These are phyloP conservation scores for Crataegus laevigata DNA, from an alignment of 306 rosid species.

Conservation along the genomic window DNA sequence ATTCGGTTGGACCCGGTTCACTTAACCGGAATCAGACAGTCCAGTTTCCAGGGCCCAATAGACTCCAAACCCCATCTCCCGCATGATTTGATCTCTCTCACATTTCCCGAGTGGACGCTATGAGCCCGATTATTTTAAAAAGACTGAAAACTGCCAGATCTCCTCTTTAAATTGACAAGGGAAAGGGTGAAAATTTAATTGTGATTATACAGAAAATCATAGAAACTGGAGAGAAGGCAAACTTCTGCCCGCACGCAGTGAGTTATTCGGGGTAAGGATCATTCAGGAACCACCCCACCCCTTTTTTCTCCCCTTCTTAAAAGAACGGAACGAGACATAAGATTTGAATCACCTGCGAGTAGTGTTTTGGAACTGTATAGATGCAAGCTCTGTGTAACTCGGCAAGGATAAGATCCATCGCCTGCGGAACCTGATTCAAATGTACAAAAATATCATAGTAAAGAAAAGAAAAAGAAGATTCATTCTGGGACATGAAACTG, in stretches of 20 bases:
- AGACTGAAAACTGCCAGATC: too few relatives aligned
- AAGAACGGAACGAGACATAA: neutral
- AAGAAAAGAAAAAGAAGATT: neutral
- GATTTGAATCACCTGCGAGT: constrained; percentile 43
- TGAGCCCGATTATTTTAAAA: too few relatives aligned
- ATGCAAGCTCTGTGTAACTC: constrained; percentile 78
- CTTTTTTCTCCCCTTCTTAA: neutral
- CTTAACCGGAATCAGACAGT: too few relatives aligned
- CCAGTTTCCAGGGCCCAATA: too few relatives aligned
- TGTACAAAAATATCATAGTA: constrained; percentile 3
- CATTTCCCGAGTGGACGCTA: too few relatives aligned
- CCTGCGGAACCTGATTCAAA: constrained; percentile 57
- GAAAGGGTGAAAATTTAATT: neutral
- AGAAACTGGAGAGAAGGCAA: neutral
- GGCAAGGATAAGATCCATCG: constrained; percentile 75
- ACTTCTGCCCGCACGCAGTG: neutral
- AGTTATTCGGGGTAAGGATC: neutral
- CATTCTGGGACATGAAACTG: neutral
- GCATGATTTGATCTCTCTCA: too few relatives aligned
- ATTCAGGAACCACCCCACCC: neutral
- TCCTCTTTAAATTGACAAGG: too few relatives aligned
- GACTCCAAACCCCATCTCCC: too few relatives aligned
- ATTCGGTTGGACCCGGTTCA: too few relatives aligned
- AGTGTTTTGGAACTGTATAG: constrained; percentile 90
- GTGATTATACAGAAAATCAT: neutral